Base-by-base conservation (phyloP, 2,329 filamentous ascomycete genomes). In the Ophiostoma perfectum region DNA sequence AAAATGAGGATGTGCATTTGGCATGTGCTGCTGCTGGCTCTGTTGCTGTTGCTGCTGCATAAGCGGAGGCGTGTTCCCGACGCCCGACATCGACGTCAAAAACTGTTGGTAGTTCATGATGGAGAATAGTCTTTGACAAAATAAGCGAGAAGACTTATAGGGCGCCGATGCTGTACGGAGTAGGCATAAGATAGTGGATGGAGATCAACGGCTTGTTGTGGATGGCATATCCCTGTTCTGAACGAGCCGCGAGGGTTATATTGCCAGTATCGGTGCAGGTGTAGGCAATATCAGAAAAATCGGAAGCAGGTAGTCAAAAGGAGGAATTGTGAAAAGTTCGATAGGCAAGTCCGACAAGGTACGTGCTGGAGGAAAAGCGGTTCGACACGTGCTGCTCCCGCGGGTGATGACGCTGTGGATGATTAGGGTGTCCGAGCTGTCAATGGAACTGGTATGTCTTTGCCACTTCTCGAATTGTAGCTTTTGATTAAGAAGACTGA, bases 31-130 rank as follows among this genome's bases (percentile, higher is more conserved):
- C 4, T 62, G 58, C 12, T 62, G 58, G 38, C 60, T 42, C 58
- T 41, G 52, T 3, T 58, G 36, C 58, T 63, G 58, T 5, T n/a
- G 58, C 14, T 63, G 58, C 58, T 63, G 60, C 60, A 42, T 41
- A 6, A 42, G 60, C n/a, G 6, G 60, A 18, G 60, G 60, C 27
- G 60, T 63, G 16, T 63, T 63, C 16, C 44, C 64, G 14, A 65
- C 67, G 67, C 68, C 44, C 36, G 68, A 27, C 41, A 69, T 65
- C 5, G 64, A 65, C 64, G 64, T 65, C 64, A 65, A 41, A 41
- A 49, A 65, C 18, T 65, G 18, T 27, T 47, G 64, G 36, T 65
- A 64, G 68, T 42, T 60, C 49, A 67, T 52, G 16, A 18, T 18
- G 39, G 39, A 39, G 39, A 63, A n/a, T 18, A 12, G 58, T 36